These are phyloP conservation scores for Chondrus crispus DNA, from an alignment of 23 red algal species.

Conservation along the genomic window DNA sequence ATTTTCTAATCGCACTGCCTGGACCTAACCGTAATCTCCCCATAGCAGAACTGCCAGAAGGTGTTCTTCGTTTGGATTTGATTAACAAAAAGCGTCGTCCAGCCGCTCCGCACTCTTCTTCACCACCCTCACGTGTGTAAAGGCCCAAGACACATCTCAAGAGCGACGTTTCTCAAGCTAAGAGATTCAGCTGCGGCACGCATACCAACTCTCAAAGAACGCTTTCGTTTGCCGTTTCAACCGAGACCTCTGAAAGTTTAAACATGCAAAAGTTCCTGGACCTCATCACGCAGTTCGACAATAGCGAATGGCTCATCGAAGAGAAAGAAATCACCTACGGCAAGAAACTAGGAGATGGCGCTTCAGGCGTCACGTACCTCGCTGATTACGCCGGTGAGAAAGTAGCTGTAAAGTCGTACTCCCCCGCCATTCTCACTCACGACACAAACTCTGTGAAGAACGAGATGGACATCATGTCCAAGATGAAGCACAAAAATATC, in stretches of 20 bases:
- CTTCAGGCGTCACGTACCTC: constrained; percentile 76
- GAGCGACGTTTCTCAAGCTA: too few species aligned
- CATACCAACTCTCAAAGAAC: not conserved
- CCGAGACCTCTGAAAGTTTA: not conserved
- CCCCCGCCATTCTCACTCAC: constrained; percentile 70
- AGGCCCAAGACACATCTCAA: too few species aligned
- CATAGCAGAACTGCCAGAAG: too few species aligned
- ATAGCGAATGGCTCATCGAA: constrained; percentile 73
- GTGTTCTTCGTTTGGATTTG: too few species aligned
- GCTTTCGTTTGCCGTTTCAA: not conserved
- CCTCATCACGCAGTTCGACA: constrained; percentile 55
- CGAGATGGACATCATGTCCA: constrained; percentile 83
- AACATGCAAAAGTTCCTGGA: constrained; percentile 68
- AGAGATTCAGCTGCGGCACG: too few species aligned
- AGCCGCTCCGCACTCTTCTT: too few species aligned
- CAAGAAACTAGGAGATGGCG: constrained; percentile 81
- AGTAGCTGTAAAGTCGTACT: constrained; percentile 93
- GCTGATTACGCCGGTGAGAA: constrained; percentile 39
- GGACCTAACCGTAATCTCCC: too few species aligned
- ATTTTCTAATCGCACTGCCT: too few species aligned
- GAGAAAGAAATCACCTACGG: constrained; percentile 55
- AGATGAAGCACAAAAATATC: constrained; percentile 82
- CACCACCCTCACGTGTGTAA: too few species aligned
- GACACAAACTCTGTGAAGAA: constrained; percentile 83
- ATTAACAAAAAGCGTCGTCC: too few species aligned